Conservation (phyloP, 2,329 filamentous ascomycete genomes). For the Cercospora sp. region DNA sequence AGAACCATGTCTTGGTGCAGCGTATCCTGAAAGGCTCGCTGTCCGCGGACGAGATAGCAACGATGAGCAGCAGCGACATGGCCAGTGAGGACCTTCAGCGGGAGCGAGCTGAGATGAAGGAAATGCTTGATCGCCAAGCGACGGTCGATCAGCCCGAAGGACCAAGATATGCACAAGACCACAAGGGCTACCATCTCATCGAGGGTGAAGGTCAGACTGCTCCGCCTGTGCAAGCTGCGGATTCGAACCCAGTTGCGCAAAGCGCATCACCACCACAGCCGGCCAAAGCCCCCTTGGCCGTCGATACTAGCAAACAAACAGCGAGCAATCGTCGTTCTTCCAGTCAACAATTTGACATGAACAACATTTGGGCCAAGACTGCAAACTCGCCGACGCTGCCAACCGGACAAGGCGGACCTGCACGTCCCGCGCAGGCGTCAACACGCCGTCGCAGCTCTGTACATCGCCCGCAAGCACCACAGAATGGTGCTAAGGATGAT, state of each 20-base stretch:
- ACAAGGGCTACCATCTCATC: slow-evolving; percentile 91
- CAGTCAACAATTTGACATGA: slow-evolving; percentile 67
- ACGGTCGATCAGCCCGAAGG: slow-evolving; percentile 72
- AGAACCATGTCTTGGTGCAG: slow-evolving; percentile 75
- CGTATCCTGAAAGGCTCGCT: slow-evolving; percentile 72
- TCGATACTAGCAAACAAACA: slow-evolving; percentile 25
- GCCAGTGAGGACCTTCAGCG: slow-evolving; percentile 85
- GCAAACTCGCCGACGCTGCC: slow-evolving; percentile 27
- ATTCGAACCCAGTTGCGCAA: slow-evolving; percentile 10
- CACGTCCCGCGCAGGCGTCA: slow-evolving; percentile 49
- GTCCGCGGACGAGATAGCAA: slow-evolving; percentile 73
- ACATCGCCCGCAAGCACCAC: slow-evolving; percentile 30
- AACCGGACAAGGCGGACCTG: slow-evolving; percentile 36
- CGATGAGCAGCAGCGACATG: slow-evolving; percentile 87
- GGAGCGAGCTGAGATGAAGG: slow-evolving; percentile 73
- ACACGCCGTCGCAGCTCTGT: slow-evolving; percentile 43
- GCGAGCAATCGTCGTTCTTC: slow-evolving; percentile 38
- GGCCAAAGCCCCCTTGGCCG: slow-evolving; percentile 20
- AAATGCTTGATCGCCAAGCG: slow-evolving; percentile 76
- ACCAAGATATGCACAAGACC: slow-evolving; percentile 80
- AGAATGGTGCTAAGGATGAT: slow-evolving; percentile 67
- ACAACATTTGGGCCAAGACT: slow-evolving; percentile 80
- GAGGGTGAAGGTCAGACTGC: slow-evolving; percentile 60
- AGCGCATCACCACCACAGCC: slow-evolving; percentile 36
- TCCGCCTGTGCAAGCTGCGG: slow-evolving; percentile 6